A percentile compares a stretch with the other conserved stretches of the same genome.
These are phyloP conservation scores for Pluteus cervinus DNA, from an alignment of 768 basidiomycete genomes.

Conservation along the genomic window DNA sequence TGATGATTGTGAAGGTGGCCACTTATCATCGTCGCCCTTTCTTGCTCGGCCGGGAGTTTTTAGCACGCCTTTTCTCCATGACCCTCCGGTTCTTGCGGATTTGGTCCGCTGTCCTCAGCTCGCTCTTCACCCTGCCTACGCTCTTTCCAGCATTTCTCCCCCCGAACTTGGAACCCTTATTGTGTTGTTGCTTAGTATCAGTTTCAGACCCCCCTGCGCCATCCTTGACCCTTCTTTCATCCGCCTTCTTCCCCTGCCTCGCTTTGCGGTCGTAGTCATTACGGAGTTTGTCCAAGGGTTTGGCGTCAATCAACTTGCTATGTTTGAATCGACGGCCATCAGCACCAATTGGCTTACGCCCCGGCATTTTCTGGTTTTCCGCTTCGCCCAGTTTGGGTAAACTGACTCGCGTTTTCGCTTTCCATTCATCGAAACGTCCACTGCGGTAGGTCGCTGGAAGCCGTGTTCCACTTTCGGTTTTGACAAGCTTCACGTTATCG, in stretches of 20 bases:
- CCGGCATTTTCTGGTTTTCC: conserved; percentile 42
- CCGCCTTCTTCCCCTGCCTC: conserved; percentile 56
- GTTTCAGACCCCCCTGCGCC: conserved; percentile 16
- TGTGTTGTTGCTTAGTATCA: conserved; percentile 13
- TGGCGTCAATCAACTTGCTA: conserved; percentile 53
- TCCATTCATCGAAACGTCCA: conserved; percentile 96
- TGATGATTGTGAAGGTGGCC: background rate
- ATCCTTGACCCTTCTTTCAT: conserved; percentile 27
- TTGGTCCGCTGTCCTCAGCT: conserved; percentile 83
- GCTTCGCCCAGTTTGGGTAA: conserved; percentile 81
- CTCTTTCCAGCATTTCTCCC: conserved; percentile 56
- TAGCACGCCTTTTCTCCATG: conserved; percentile 60
- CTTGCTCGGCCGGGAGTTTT: conserved; percentile 71
- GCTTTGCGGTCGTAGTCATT: conserved; percentile 71
- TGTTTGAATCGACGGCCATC: conserved; percentile 71
- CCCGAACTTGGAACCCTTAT: conserved; percentile 28
- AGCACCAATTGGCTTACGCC: conserved; percentile 28
- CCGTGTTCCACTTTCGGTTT: conserved; percentile 86
- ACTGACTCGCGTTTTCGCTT: conserved; percentile 62
- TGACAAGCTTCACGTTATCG: conserved; percentile 91
- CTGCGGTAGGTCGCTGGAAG: conserved; percentile 90
- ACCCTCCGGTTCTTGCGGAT: conserved; percentile 72
- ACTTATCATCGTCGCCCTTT: conserved; percentile 38
- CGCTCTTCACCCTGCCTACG: conserved; percentile 61
- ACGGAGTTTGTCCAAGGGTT: conserved; percentile 71